Evolutionary conservation across 495 filamentous ascomycete species (phyloP), one percentile per base, ranked within the genome.

Genomic region (Schizothecium vesticola): DNA sequence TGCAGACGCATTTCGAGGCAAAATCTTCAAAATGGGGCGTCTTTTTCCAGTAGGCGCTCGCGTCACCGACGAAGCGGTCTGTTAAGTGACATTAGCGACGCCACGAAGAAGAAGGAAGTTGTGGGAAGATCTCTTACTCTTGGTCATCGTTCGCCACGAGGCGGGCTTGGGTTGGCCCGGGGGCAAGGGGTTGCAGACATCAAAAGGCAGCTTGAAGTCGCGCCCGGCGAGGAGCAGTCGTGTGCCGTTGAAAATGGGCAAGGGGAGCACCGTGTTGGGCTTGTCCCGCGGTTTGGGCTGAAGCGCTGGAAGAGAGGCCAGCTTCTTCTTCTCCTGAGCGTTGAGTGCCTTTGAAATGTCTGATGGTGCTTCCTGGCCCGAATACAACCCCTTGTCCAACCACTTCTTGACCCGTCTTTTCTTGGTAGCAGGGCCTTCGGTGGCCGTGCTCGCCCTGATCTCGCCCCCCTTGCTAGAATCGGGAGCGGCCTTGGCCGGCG

Each of bases 161-260:
- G 94, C 87, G 0, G 93, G 93, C 76, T 94, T 97, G 19, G 93
- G 91, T 74, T 96, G 93, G 64, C 92, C 90, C 10, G 88, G 87
- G 19, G 91, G 90, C 22, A 94, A 86, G 1, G 94, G 95, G 22
- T 90, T 90, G 81, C 93, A 97, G 56, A 97, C 83, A 76, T 96
- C 90, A 71, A 88, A 97, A 1, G 95, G 95, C 31, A 99, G 81
- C 76, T 91, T 88, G 81, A 96, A 99, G 75, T 96, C 88, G 68
- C 92, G 84, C 25, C 86, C 86, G 58, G 81, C 80, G 67, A 89
- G 83, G 67, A 94, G 75, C n/a, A 89, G 80, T 56, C 80, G 80
- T 60, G 84, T 70, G 9, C 83, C 83, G 26, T 75, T 79, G 60
- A 77, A 83, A 29, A 83, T 81, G 55, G 82, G 81, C 56, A 74